Base-by-base conservation (phyloP, 192 early-diverging fungal species). In the Umbelopsis sp. region DNA sequence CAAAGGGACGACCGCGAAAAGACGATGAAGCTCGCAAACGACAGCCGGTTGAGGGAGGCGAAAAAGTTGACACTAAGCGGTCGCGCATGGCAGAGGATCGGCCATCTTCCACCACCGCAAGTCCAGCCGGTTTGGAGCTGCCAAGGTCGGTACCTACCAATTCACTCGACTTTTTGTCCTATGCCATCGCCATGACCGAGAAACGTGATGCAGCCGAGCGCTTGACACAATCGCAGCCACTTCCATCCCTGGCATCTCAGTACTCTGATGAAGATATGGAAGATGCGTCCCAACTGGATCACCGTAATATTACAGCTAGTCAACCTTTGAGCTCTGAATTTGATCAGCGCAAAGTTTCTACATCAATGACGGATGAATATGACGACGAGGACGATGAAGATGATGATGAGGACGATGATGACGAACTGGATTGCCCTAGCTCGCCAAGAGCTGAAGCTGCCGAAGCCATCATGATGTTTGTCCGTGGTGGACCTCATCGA, bases 391-490 rank as follows among this genome's bases (percentile, higher is more conserved):
- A 10, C 6, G 44, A 58, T 23, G 18, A 45, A 2, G 35, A 71
- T 20, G 49, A 48, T 35, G 44, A 71, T 10, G 46, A 64, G 13
- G 46, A 48, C 6, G 53, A 71, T 21, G 18, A 33, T 5, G 69
- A 64, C 2, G 33, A 41, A 13, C 22, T 61, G 7, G 58, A 65
- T 49, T 52, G 21, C 15, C 70, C 70, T 18, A 50, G 66, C 11
- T 77, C 75, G 3, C 75, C 75, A 27, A 47, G 48, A n/a, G 71
- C 75, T 51, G 66, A 71, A 48, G 75, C 75, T 69, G 75, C 75
- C 15, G 53, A 77, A 52, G 75, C 75, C 16, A 77, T 77, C 12
- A 71, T 77, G 70, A 72, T 72, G 70, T 77, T 77, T 77, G 70
- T 55, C 21, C 21, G 55, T 35, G 55, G 55, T 16, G 55, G 55